phyloP scores from a whole-genome alignment of 1,139 yeast species.

The Nakaseomyces bracarensis region DNA sequence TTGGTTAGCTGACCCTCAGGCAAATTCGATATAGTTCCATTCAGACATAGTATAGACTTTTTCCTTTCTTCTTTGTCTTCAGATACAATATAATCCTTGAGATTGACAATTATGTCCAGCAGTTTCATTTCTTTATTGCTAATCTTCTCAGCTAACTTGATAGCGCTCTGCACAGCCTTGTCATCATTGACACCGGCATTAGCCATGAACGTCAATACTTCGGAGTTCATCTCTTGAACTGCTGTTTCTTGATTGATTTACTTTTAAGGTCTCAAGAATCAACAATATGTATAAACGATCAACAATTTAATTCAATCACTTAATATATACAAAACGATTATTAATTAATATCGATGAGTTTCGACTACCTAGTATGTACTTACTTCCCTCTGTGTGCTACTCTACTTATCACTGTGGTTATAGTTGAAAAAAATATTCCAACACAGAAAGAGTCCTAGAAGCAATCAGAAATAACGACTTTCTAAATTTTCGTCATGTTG shows the following conservation, averaged over 20 bases:
- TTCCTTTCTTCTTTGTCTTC: slow-evolving; percentile 41
- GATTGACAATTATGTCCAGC: slow-evolving; percentile 44
- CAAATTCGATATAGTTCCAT: slow-evolving; percentile 41
- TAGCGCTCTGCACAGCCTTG: slow-evolving; percentile 32
- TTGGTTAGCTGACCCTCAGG: slow-evolving; percentile 38
- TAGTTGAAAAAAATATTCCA: too few species aligned
- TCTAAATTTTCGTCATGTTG: too few species aligned
- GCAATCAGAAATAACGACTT: too few species aligned
- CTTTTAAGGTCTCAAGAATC: too few species aligned
- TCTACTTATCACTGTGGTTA: too few species aligned
- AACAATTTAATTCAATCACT: too few species aligned
- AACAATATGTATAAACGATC: too few species aligned
- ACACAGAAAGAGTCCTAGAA: too few species aligned
- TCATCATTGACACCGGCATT: slow-evolving; percentile 36
- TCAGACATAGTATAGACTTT: slow-evolving; percentile 51
- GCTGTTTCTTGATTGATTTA: background rate
- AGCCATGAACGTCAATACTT: slow-evolving; percentile 38
- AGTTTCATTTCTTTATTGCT: slow-evolving; percentile 37
- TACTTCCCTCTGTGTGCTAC: too few species aligned
- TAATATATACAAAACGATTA: too few species aligned
- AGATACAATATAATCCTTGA: slow-evolving; percentile 60
- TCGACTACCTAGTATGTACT: too few species aligned
- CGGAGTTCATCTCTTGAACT: slow-evolving; percentile 8
- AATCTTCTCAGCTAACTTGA: slow-evolving; percentile 30
- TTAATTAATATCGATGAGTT: too few species aligned